Evolutionary conservation across 2,329 filamentous ascomycete genomes (phyloP).

Genomic region (Colletotrichum tabaci): DNA sequence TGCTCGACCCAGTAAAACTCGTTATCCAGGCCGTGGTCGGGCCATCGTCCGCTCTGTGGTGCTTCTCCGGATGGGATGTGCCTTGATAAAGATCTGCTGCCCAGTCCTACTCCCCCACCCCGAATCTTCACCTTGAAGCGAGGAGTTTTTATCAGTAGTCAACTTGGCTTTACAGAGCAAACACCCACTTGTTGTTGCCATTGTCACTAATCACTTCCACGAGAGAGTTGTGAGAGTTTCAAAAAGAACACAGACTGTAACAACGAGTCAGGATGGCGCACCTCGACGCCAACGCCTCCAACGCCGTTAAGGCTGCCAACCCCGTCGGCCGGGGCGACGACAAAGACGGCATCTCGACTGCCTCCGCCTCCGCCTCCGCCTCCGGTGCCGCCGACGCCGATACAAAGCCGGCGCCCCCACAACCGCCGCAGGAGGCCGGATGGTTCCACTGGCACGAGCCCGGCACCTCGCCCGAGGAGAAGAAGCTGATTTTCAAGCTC

Average conservation of each 20-base stretch:
- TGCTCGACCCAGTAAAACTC: slow-evolving; percentile 40
- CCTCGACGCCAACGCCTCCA: slow-evolving; percentile 24
- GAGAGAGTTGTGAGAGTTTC: too few species aligned
- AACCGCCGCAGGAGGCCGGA: slow-evolving; percentile 26
- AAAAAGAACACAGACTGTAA: too few species aligned
- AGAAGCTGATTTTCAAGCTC: slow-evolving; percentile 63
- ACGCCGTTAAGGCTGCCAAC: slow-evolving; percentile 14
- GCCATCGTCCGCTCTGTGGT: slow-evolving; percentile 11
- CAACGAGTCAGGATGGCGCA: slow-evolving; percentile 25
- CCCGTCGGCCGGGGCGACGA: slow-evolving; percentile 18
- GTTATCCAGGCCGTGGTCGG: slow-evolving; percentile 27
- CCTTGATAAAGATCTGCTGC: slow-evolving; percentile 27
- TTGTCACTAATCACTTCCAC: too few species aligned
- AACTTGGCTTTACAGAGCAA: slow-evolving; percentile 12
- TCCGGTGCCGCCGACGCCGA: slow-evolving; percentile 11
- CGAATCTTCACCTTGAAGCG: background rate
- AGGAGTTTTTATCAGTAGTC: background rate
- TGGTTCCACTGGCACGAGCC: slow-evolving; percentile 62
- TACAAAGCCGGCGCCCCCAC: slow-evolving; percentile 39
- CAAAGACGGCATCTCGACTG: slow-evolving; percentile 32
- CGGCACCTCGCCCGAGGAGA: slow-evolving; percentile 57
- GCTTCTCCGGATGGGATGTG: background rate
- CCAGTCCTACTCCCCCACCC: background rate
- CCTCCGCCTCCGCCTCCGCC: slow-evolving; percentile 18
- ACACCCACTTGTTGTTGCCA: background rate